phyloP scores from a whole-genome alignment of 495 filamentous ascomycete genomes.

The Podospora fimiseda region DNA sequence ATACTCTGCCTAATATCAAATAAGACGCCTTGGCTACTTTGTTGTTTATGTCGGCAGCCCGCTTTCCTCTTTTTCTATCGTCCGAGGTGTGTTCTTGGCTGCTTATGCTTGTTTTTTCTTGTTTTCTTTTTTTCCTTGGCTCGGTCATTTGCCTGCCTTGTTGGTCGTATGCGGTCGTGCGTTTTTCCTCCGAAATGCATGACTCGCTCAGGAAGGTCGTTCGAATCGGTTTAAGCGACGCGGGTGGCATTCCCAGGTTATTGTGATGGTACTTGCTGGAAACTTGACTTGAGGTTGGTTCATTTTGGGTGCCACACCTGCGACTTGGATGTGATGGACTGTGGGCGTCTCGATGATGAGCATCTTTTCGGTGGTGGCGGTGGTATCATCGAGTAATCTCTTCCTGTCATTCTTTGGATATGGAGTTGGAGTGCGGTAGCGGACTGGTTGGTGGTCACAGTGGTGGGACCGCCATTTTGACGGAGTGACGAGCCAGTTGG shows the following conservation, averaged over 20 bases:
- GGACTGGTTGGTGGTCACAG: conserved; percentile 14
- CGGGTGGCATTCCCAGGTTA: conserved; percentile 16
- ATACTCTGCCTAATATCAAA: conserved; percentile 5
- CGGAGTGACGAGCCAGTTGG: conserved; percentile 24
- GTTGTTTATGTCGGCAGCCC: neutral
- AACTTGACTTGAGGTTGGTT: conserved; percentile 3
- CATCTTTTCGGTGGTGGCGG: conserved; percentile 17
- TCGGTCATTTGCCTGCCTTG: neutral
- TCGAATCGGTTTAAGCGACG: conserved; percentile 24
- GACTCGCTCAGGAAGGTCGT: conserved; percentile 11
- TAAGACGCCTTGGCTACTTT: conserved; percentile 4
- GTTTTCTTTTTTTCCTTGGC: neutral
- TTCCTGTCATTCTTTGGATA: conserved; percentile 25
- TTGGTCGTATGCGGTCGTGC: neutral
- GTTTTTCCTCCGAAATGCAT: neutral
- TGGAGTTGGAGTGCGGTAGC: conserved; percentile 26
- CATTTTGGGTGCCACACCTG: neutral
- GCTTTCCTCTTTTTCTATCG: neutral
- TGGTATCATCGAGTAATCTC: conserved; percentile 1
- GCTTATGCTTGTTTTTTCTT: neutral
- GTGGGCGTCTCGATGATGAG: conserved; percentile 12
- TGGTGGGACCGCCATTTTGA: conserved; percentile 14
- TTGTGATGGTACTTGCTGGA: conserved; percentile 8
- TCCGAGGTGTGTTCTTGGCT: conserved; percentile 2
- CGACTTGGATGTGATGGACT: conserved; percentile 11